These are phyloP conservation scores for Ambrosiella beaveri DNA, from an alignment of 2,329 filamentous ascomycete genomes.

Conservation along the genomic window DNA sequence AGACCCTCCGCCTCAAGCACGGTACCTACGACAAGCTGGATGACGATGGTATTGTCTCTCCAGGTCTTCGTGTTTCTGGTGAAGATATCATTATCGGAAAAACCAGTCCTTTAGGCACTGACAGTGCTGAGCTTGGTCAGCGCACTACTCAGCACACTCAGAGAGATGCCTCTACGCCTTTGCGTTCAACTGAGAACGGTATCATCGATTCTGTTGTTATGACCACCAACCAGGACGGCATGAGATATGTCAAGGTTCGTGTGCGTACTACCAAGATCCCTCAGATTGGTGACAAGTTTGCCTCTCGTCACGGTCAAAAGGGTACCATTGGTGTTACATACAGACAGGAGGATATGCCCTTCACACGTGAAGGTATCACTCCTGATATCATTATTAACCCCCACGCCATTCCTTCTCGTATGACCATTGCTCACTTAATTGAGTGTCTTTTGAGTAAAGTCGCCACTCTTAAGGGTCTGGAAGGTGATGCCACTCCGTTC, in stretches of 20 bases:
- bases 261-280: slow-evolving; percentile 95
- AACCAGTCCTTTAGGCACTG: slow-evolving; percentile 83
- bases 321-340: slow-evolving; percentile 98
- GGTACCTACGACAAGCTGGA: slow-evolving; percentile 96
- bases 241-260: slow-evolving; percentile 92
- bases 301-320: slow-evolving; percentile 96
- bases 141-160: slow-evolving; percentile 80
- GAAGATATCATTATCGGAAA: slow-evolving; percentile 99
- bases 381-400: slow-evolving; percentile 98
- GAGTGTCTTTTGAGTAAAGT: slow-evolving; percentile 97
- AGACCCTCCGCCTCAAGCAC: slow-evolving; percentile 83
- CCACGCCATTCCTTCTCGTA: slow-evolving; percentile 97
- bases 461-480: slow-evolving; percentile 77
- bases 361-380: slow-evolving; percentile 75
- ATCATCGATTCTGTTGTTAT: slow-evolving; percentile 88
- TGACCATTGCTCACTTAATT: slow-evolving; percentile 99
- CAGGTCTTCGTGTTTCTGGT: slow-evolving; percentile 84
- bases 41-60: slow-evolving; percentile 85
- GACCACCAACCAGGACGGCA: slow-evolving; percentile 84
- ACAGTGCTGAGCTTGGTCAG: slow-evolving; percentile 85
- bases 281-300: slow-evolving; percentile 98
- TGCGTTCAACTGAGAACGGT: slow-evolving; percentile 90
- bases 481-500: slow-evolving; percentile 95
- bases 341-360: slow-evolving; percentile 96
- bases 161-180: slow-evolving; percentile 84